These are phyloP conservation scores for Vitis vinifera DNA, from an alignment of 164 flowering plant genomes.

Conservation along the genomic window DNA sequence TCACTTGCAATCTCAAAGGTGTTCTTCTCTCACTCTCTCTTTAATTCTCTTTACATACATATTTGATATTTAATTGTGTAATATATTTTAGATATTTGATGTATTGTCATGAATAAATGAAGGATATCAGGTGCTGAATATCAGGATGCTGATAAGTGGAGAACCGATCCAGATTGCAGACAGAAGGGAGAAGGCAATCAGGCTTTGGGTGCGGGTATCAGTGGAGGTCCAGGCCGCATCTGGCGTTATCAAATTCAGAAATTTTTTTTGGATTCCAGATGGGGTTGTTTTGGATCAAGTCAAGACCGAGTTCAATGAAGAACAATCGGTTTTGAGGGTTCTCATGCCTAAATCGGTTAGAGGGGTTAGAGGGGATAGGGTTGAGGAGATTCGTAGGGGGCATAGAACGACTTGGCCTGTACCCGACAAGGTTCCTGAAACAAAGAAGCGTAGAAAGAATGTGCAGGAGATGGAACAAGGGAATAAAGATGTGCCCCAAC, in stretches of 20 bases:
- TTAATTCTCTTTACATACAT: not conserved
- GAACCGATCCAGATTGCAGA: conserved; percentile 37
- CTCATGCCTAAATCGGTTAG: conserved; percentile 42
- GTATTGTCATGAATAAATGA: not conserved
- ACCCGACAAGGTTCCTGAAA: conserved; percentile 12
- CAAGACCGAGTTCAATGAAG: conserved; percentile 34
- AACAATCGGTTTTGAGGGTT: conserved; percentile 33
- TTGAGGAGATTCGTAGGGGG: conserved; percentile 28
- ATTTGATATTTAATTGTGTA: no score
- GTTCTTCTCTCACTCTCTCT: no score
- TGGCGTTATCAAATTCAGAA: conserved; percentile 31
- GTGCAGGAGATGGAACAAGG: not conserved
- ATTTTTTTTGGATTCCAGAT: conserved; percentile 39
- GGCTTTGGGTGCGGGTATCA: not conserved
- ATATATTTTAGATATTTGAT: not conserved
- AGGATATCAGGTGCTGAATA: conserved; percentile 31
- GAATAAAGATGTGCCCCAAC: no score
- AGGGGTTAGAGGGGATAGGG: conserved; percentile 34
- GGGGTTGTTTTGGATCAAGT: conserved; percentile 41
- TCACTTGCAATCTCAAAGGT: conserved; percentile 48
- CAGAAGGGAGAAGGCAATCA: conserved; percentile 27
- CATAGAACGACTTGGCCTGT: conserved; percentile 5
- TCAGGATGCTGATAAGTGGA: conserved; percentile 39
- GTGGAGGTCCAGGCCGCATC: not conserved
- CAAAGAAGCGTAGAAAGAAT: not conserved